Conservation (phyloP, 2,329 filamentous ascomycete species). For the Scytalidium lignicola region DNA sequence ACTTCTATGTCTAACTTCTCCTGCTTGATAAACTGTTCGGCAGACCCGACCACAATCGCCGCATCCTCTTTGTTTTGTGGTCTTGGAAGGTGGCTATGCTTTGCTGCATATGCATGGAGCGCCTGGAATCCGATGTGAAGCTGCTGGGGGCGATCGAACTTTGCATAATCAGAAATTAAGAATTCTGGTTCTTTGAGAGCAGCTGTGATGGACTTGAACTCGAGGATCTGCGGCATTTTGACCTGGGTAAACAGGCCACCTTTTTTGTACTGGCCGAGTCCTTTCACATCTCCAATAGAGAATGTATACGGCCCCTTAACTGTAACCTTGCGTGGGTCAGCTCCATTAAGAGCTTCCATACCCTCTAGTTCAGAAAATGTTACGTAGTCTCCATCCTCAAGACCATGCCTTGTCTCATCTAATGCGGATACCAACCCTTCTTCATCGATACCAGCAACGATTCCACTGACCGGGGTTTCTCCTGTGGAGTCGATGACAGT, state of each 20-base stretch:
- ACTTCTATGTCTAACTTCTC: slow-evolving; percentile 78
- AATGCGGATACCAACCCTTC: slow-evolving; percentile 87
- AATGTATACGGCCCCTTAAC: slow-evolving; percentile 98
- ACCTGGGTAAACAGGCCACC: slow-evolving; percentile 92
- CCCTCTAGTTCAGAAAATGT: slow-evolving; percentile 92
- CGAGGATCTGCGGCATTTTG: slow-evolving; percentile 93
- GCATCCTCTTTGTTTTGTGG: slow-evolving; percentile 86
- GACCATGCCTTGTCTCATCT: slow-evolving; percentile 89
- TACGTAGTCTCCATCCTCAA: slow-evolving; percentile 95
- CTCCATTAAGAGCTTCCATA: slow-evolving; percentile 81
- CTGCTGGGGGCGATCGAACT: slow-evolving; percentile 91
- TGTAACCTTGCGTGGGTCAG: slow-evolving; percentile 81
- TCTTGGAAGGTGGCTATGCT: slow-evolving; percentile 69
- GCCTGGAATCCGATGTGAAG: slow-evolving; percentile 91
- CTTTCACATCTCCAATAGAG: slow-evolving; percentile 88
- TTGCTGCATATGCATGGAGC: slow-evolving; percentile 76
- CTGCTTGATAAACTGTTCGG: slow-evolving; percentile 67
- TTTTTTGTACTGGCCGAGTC: slow-evolving; percentile 78
- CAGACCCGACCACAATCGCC: slow-evolving; percentile 66
- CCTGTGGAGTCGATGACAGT: slow-evolving; percentile 85
- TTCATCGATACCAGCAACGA: slow-evolving; percentile 83
- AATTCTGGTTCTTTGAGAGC: slow-evolving; percentile 85
- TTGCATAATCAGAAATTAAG: slow-evolving; percentile 91
- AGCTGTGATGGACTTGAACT: slow-evolving; percentile 77
- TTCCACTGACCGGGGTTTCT: slow-evolving; percentile 81